Conservation (phyloP, 352 stramenopile species). For the Phytophthora capsici region DNA sequence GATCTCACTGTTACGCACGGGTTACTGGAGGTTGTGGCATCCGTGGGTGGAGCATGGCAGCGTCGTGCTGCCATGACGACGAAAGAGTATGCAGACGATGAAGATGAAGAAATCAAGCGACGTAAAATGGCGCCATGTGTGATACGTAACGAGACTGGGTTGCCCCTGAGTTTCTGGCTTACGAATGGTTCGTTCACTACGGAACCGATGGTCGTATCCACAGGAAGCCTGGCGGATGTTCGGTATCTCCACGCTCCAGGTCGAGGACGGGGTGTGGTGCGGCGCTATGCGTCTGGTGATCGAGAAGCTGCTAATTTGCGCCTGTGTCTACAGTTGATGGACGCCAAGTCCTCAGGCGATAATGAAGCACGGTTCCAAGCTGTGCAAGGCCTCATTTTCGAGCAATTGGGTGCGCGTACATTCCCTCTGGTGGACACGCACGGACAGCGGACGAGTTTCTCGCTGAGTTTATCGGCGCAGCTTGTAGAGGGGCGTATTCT, state of each 20-base stretch:
- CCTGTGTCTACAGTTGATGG: conserved; percentile 66
- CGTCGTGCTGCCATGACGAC: conserved; percentile 27
- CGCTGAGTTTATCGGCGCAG: conserved; percentile 67
- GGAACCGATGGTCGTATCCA: conserved; percentile 43
- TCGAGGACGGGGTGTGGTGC: conserved; percentile 68
- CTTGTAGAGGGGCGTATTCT: conserved; percentile 83
- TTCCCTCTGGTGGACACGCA: conserved; percentile 66
- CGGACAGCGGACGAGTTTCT: conserved; percentile 60
- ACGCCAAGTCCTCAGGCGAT: conserved; percentile 31
- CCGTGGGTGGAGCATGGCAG: conserved; percentile 79
- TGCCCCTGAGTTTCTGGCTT: conserved; percentile 76
- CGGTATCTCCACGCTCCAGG: conserved; percentile 71
- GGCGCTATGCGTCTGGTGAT: conserved; percentile 71
- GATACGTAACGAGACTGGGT: conserved; percentile 79
- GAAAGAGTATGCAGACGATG: conserved; percentile 14
- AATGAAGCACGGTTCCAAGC: conserved; percentile 53
- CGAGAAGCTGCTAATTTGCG: conserved; percentile 59
- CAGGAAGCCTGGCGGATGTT: conserved; percentile 58
- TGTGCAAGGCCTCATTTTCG: conserved; percentile 83
- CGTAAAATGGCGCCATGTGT: conserved; percentile 73
- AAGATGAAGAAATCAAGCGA: conserved; percentile 35
- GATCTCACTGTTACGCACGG: conserved; percentile 83
- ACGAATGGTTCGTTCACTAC: conserved; percentile 54
- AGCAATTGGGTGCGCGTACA: conserved; percentile 72
- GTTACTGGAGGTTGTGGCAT: conserved; percentile 78